A percentile compares a stretch with the other conserved stretches of the same genome.
These are phyloP conservation scores for Globisporangium splendens DNA, from an alignment of 352 stramenopile species.

Conservation along the genomic window DNA sequence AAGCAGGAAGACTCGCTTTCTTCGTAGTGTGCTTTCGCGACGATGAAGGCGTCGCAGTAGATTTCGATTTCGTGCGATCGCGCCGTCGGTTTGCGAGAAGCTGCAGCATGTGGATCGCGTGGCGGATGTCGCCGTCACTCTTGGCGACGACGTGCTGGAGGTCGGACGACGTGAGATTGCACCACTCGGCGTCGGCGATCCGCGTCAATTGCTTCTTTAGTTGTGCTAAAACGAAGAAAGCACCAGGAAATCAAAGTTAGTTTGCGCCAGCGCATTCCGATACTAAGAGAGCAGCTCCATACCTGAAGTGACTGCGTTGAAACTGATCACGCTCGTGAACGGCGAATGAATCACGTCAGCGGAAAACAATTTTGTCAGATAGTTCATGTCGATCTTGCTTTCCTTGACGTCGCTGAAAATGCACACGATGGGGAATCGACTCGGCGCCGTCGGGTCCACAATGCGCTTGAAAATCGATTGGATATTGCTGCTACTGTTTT, in stretches of 20 bases:
- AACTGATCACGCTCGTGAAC: constrained; percentile 67
- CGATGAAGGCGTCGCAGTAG: background rate
- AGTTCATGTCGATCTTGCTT: constrained; percentile 60
- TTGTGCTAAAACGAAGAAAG: constrained; percentile 24
- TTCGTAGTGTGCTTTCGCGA: background rate
- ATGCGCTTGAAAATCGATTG: constrained; percentile 50
- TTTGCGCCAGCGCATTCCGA: background rate
- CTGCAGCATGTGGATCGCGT: constrained; percentile 80
- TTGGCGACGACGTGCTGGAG: constrained; percentile 52
- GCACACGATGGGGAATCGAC: constrained; percentile 61
- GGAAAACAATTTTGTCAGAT: constrained; percentile 66
- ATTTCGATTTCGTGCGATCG: constrained; percentile 15
- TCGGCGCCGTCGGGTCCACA: constrained; percentile 31
- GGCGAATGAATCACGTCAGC: constrained; percentile 60
- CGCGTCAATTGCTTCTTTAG: constrained; percentile 67
- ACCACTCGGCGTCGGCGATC: constrained; percentile 35
- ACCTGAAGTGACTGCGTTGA: constrained; percentile 77
- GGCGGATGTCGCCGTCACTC: constrained; percentile 72
- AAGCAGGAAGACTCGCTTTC: constrained; percentile 5
- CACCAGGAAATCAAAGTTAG: background rate
- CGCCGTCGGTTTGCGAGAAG: constrained; percentile 14
- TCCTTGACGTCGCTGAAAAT: constrained; percentile 83
- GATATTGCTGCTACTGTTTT: constrained; percentile 16
- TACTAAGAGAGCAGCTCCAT: background rate
- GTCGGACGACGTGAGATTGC: constrained; percentile 19